Conservation (phyloP, 2,329 filamentous ascomycete genomes). For the Penicillium hesseltinei region DNA sequence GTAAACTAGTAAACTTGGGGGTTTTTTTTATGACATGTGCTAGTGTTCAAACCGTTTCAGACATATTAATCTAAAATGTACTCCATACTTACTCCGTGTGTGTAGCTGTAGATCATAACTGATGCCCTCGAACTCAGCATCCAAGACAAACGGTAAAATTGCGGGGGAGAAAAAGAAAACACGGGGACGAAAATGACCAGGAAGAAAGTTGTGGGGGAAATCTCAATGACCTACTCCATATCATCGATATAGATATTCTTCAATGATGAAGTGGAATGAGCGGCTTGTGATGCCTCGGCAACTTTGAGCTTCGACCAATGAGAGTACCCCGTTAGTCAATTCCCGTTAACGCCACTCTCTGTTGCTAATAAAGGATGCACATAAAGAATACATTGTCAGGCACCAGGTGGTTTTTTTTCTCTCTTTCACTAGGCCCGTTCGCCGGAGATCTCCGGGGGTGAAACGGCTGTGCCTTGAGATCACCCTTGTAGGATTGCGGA, state of each 20-base stretch:
- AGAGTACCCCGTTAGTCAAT: neutral
- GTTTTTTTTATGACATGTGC: neutral
- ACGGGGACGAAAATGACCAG: neutral
- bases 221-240: neutral
- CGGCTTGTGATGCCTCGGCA: constrained; percentile 23
- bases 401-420: neutral
- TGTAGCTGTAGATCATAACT: constrained; percentile 1
- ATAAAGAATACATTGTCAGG: neutral
- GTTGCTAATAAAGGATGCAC: neutral
- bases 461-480: neutral
- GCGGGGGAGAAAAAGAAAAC: neutral
- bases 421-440: neutral
- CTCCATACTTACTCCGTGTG: neutral
- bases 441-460: neutral
- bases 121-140: neutral
- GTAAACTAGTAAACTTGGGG: neutral
- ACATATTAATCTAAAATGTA: neutral
- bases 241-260: neutral
- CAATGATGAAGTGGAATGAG: neutral
- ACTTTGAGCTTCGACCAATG: constrained; percentile 13
- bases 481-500: neutral
- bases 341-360: neutral
- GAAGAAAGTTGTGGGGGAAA: constrained; percentile 1
- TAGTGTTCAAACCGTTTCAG: neutral
- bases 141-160: neutral